phyloP scores from a whole-genome alignment of 768 basidiomycete species.

The Suillus spraguei region DNA sequence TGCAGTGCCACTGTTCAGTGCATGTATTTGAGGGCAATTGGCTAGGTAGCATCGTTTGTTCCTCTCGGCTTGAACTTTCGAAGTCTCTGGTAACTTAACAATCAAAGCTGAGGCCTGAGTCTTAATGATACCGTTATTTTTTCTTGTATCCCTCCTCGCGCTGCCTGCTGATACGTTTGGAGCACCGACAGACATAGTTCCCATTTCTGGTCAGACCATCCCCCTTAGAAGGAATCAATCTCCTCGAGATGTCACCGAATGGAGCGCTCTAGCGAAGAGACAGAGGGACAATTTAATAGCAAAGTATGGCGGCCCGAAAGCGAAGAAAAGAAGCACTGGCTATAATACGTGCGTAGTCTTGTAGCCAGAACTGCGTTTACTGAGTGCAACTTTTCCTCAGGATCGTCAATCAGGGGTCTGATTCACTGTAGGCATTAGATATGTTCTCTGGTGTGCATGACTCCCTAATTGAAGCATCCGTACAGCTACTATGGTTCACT shows the following conservation, averaged over 20 bases:
- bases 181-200: constrained; percentile 18
- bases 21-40: background rate
- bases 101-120: background rate
- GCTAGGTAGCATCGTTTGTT: background rate
- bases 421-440: constrained; percentile 53
- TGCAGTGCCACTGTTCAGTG: background rate
- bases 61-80: background rate
- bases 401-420: constrained; percentile 62
- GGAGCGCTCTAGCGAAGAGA: constrained; percentile 38
- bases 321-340: constrained; percentile 46
- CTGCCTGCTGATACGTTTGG: constrained; percentile 12
- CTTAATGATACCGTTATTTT: constrained; percentile 23
- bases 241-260: constrained; percentile 12
- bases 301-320: constrained; percentile 47
- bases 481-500: constrained; percentile 41
- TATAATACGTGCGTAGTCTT: constrained; percentile 48
- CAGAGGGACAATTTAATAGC: constrained; percentile 44
- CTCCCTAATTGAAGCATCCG: constrained; percentile 6
- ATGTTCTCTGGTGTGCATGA: background rate
- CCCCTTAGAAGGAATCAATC: constrained; percentile 22
- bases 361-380: constrained; percentile 10
- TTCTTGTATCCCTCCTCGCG: constrained; percentile 17
- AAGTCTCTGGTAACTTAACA: background rate
- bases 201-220: constrained; percentile 21
- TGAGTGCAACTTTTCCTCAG: constrained; percentile 34